phyloP scores from a whole-genome alignment of 305 asterid genomes.

The Fraxinus sp. region DNA sequence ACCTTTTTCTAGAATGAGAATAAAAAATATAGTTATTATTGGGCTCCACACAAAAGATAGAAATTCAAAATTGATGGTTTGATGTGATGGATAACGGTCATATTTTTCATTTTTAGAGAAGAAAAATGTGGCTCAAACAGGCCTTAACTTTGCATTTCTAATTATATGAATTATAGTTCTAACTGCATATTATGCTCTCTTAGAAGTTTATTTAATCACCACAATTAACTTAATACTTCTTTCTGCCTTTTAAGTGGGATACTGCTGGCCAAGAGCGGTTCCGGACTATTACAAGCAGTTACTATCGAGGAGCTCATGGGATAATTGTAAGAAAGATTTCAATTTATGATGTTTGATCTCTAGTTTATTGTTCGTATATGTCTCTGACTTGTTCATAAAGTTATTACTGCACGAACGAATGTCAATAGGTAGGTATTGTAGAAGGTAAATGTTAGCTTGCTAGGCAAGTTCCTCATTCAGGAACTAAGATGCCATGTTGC shows the following conservation, averaged over 20 bases:
- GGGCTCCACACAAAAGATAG: too few relatives aligned
- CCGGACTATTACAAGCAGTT: slow-evolving; percentile 96
- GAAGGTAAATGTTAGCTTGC: slow-evolving; percentile 1
- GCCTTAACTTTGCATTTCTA: too few relatives aligned
- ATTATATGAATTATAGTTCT: background rate
- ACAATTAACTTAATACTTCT: slow-evolving; percentile 9
- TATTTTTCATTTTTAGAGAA: too few relatives aligned
- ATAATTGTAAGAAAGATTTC: slow-evolving; percentile 64
- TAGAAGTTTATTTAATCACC: background rate
- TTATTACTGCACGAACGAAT: too few relatives aligned
- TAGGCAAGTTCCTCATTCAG: background rate
- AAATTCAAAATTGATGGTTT: too few relatives aligned
- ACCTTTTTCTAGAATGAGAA: too few relatives aligned
- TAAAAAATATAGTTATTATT: too few relatives aligned
- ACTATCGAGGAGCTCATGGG: slow-evolving; percentile 97
- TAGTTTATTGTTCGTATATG: background rate
- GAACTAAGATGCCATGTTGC: background rate
- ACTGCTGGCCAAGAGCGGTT: slow-evolving; percentile 99
- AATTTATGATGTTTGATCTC: slow-evolving; percentile 11
- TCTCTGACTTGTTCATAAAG: background rate
- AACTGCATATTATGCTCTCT: too few relatives aligned
- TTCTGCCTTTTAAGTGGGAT: slow-evolving; percentile 71
- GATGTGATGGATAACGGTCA: too few relatives aligned
- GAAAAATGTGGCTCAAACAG: too few relatives aligned
- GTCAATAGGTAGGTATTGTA: background rate